Evolutionary conservation across 2,329 filamentous ascomycete genomes (phyloP).

Genomic region (Hymenoscyphus salicellus): DNA sequence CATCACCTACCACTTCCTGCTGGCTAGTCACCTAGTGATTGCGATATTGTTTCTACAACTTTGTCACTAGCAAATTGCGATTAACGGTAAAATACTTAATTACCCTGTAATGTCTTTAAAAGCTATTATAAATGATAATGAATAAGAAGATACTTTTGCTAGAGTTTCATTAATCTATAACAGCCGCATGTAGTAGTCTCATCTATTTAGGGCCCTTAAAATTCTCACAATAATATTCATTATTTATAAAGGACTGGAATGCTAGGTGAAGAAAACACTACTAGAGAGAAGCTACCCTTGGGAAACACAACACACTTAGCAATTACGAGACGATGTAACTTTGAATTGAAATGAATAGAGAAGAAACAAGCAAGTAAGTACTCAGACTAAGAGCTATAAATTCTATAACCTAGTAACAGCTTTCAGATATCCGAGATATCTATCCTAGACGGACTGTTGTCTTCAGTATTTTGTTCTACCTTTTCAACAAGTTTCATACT

Average conservation of each 20-base stretch:
- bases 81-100: background rate
- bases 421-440: background rate
- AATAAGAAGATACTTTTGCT: background rate
- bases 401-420: background rate
- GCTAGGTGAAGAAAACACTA: background rate
- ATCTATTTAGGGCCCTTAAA: background rate
- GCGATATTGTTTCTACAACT: background rate
- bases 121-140: background rate
- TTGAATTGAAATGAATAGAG: background rate
- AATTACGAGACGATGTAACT: background rate
- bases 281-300: background rate
- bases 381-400: background rate
- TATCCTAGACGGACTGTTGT: background rate
- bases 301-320: background rate
- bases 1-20: background rate
- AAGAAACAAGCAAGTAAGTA: background rate
- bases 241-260: background rate
- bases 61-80: background rate
- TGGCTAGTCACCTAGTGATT: background rate
- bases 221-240: background rate
- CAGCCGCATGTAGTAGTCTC: background rate
- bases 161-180: background rate
- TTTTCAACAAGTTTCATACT: background rate
- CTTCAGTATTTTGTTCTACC: background rate
- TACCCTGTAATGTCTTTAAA: background rate